Conservation (phyloP, 1,284 basidiomycete species). For the Golubevia sp. region DNA sequence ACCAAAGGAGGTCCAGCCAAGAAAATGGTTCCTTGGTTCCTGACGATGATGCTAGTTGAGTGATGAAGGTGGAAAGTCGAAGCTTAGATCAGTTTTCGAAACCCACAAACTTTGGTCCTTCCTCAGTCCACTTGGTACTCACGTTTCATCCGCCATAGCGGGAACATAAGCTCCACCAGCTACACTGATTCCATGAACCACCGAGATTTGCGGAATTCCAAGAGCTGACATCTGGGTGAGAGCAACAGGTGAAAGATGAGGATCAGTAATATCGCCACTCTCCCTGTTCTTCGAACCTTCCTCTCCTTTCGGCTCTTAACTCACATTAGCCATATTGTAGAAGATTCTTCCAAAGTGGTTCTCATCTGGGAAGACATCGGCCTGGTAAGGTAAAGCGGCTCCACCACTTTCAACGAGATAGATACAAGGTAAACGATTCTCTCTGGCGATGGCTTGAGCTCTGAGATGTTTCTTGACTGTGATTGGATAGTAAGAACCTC, state of each 20-base stretch:
- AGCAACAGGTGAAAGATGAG: slow-evolving; percentile 41
- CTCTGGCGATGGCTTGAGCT: slow-evolving; percentile 87
- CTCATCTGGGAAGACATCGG: slow-evolving; percentile 85
- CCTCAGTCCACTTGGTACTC: too few relatives aligned
- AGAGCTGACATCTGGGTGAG: slow-evolving; percentile 77
- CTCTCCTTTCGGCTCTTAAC: not conserved
- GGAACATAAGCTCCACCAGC: slow-evolving; percentile 89
- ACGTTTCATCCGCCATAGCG: slow-evolving; percentile 79
- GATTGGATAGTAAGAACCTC: slow-evolving; percentile 88
- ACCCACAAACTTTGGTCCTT: too few relatives aligned
- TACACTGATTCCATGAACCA: slow-evolving; percentile 92
- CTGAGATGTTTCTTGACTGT: slow-evolving; percentile 95
- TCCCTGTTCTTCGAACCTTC: too few relatives aligned
- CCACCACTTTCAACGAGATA: slow-evolving; percentile 94
- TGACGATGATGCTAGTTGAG: slow-evolving; percentile 88
- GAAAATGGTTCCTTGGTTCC: slow-evolving; percentile 90
- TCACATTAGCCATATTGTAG: slow-evolving; percentile 81
- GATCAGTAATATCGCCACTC: not conserved
- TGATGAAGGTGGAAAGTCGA: not conserved
- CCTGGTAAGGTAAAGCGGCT: slow-evolving; percentile 87
- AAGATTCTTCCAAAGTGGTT: slow-evolving; percentile 96
- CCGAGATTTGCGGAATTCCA: slow-evolving; percentile 86
- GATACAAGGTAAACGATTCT: slow-evolving; percentile 86
- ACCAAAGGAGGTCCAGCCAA: slow-evolving; percentile 94
- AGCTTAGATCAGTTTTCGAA: not conserved